These are phyloP conservation scores for Xylaria castorea DNA, from an alignment of 495 filamentous ascomycete genomes.

Conservation along the genomic window DNA sequence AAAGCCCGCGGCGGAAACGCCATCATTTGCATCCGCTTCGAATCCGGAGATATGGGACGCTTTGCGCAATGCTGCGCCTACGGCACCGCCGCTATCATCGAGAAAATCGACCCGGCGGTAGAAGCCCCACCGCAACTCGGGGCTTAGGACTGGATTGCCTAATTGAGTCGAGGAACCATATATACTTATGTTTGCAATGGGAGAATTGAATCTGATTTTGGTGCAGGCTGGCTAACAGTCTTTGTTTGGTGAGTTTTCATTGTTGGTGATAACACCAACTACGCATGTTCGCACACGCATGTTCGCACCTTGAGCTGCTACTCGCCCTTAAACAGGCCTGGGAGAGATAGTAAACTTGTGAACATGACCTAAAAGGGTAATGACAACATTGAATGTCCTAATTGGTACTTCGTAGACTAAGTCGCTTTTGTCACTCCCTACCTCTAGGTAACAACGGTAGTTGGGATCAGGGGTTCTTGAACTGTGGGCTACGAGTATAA, in stretches of 20 bases:
- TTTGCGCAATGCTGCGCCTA: slow-evolving; percentile 67
- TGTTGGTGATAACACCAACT: slow-evolving; percentile 5
- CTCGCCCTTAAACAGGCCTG: too few species aligned
- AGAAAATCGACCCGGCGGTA: slow-evolving; percentile 47
- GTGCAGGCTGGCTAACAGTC: neutral
- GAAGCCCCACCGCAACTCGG: slow-evolving; percentile 30
- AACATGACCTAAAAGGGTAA: neutral
- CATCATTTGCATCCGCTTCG: slow-evolving; percentile 63
- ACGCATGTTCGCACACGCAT: too few species aligned
- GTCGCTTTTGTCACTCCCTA: neutral
- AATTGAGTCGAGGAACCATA: too few species aligned
- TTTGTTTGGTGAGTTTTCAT: neutral
- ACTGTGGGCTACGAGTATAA: too few species aligned
- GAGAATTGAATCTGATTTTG: neutral
- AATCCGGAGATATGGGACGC: slow-evolving; percentile 54
- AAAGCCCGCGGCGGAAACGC: slow-evolving; percentile 66
- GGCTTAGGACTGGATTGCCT: neutral
- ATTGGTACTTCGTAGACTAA: too few species aligned
- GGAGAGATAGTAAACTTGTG: too few species aligned
- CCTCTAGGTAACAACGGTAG: too few species aligned
- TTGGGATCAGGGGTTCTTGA: neutral
- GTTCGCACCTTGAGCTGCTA: too few species aligned
- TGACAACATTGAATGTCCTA: neutral
- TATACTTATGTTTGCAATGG: too few species aligned
- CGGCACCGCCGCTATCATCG: slow-evolving; percentile 63